A percentile compares a stretch with the other conserved stretches of the same genome.
phyloP scores from a whole-genome alignment of 2,329 filamentous ascomycete genomes.

The Pleochaeta shiraiana region DNA sequence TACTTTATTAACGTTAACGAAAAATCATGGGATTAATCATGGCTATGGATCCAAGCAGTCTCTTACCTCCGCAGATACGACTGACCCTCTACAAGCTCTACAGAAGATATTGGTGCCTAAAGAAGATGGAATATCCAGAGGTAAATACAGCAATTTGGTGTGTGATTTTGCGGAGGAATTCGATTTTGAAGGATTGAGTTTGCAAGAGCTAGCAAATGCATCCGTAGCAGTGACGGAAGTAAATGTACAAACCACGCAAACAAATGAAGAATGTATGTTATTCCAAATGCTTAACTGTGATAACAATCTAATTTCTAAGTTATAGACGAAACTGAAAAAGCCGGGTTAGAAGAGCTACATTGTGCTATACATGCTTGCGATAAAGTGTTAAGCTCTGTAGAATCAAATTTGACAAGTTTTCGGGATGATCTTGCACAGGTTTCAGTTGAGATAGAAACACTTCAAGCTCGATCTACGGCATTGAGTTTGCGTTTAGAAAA shows the following conservation, averaged over 20 bases:
- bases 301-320: conserved; percentile 7
- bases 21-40: too few relatives aligned
- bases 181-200: conserved; percentile 57
- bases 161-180: conserved; percentile 39
- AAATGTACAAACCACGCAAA: conserved; percentile 30
- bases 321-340: conserved; percentile 54
- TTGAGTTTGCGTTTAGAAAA: conserved; percentile 76
- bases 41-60: too few relatives aligned
- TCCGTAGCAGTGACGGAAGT: not conserved
- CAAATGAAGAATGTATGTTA: conserved; percentile 48
- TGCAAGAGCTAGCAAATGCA: conserved; percentile 31
- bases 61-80: conserved; percentile 27
- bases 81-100: conserved; percentile 52
- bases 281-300: conserved; percentile 7
- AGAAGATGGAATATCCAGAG: conserved; percentile 9
- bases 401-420: conserved; percentile 79
- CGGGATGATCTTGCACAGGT: conserved; percentile 82
- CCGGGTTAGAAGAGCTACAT: conserved; percentile 78
- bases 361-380: conserved; percentile 78
- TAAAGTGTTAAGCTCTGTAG: conserved; percentile 79
- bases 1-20: too few relatives aligned
- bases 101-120: conserved; percentile 20
- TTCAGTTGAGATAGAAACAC: conserved; percentile 81
- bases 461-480: conserved; percentile 68
- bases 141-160: too few relatives aligned